These are phyloP conservation scores for Citrus mangshanensis DNA, from an alignment of 345 rosid species.

Conservation along the genomic window DNA sequence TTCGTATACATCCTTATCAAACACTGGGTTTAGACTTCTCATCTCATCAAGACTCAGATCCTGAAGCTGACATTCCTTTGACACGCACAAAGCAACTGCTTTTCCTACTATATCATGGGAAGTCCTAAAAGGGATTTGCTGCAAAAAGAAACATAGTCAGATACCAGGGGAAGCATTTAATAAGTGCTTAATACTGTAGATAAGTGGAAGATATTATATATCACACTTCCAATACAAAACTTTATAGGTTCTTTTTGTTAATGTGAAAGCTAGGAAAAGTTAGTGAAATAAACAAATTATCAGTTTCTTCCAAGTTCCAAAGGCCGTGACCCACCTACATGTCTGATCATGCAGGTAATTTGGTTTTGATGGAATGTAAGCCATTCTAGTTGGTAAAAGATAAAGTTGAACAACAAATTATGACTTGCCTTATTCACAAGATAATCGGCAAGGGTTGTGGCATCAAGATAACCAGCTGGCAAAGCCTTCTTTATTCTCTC, in stretches of 20 bases:
- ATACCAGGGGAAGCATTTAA: not conserved
- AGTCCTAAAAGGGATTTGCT: conserved; percentile 92
- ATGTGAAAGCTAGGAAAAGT: not conserved
- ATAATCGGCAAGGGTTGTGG: conserved; percentile 95
- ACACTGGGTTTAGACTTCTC: conserved; percentile 54
- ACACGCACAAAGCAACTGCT: conserved; percentile 75
- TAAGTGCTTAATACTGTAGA: not conserved
- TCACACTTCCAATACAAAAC: not conserved
- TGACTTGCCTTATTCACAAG: conserved; percentile 78
- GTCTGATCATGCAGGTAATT: not conserved
- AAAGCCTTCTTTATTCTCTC: conserved; percentile 67
- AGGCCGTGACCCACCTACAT: not conserved
- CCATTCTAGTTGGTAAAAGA: not conserved
- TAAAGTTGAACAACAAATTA: not conserved
- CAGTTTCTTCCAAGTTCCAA: not conserved
- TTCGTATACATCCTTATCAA: conserved; percentile 68
- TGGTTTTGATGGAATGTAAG: not conserved
- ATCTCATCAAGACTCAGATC: conserved; percentile 69
- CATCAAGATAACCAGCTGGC: conserved; percentile 92
- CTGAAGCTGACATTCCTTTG: conserved; percentile 70
- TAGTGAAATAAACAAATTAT: not conserved
- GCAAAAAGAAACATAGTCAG: conserved; percentile 14
- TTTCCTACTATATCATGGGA: conserved; percentile 93
- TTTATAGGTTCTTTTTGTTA: not conserved
- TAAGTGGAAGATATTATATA: not conserved